Evolutionary conservation across 2,329 filamentous ascomycete species (phyloP).

Genomic region (Periglandula ipomoeae): DNA sequence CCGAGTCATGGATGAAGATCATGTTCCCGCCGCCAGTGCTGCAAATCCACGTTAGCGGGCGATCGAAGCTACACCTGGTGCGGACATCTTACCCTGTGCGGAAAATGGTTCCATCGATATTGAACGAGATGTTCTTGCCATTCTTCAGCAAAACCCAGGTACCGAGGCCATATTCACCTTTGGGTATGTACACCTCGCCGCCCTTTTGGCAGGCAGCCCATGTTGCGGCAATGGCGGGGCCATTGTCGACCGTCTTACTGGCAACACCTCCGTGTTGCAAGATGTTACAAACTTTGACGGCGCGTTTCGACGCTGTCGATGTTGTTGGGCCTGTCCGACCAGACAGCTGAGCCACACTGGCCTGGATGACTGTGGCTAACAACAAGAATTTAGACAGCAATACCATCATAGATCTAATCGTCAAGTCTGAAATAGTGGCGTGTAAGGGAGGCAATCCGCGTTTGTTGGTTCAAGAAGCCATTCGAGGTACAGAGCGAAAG

Average conservation of each 20-base stretch:
- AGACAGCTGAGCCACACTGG: background rate
- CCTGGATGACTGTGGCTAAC: background rate
- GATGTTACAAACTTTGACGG: background rate
- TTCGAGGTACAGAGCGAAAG: background rate
- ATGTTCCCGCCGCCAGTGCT: background rate
- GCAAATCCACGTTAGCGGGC: background rate
- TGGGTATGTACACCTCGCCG: background rate
- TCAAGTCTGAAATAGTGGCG: no score
- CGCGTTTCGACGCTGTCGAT: background rate
- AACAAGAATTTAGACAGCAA: background rate
- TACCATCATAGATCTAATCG: background rate
- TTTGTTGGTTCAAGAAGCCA: background rate
- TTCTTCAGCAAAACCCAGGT: background rate
- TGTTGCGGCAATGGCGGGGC: background rate
- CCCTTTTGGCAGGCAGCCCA: background rate
- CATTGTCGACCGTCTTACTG: background rate
- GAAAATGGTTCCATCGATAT: slow-evolving; percentile 1
- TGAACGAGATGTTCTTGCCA: background rate
- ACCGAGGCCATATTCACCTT: background rate
- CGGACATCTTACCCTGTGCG: background rate
- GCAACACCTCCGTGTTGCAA: background rate
- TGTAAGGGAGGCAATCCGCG: no score
- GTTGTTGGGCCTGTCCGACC: background rate
- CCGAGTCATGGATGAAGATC: background rate
- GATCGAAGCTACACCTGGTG: background rate